Percentiles rank a stretch among this genome's conserved stretches.
Conservation (phyloP, 2,329 filamentous ascomycete species). For the Kalaharituber pfeilii region DNA sequence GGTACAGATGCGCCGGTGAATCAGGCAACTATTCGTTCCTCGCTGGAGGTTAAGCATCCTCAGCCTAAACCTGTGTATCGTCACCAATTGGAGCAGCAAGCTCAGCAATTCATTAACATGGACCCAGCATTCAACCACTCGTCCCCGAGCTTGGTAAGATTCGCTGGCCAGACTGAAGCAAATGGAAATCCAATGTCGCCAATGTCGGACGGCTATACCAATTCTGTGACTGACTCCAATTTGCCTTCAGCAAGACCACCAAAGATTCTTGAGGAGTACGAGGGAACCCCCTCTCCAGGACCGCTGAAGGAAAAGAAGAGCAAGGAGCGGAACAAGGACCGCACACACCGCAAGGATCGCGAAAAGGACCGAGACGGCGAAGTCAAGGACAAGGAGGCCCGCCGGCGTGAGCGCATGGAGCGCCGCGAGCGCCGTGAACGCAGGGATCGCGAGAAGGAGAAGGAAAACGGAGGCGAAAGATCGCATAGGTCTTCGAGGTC, state of each 20-base stretch:
- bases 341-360: background rate
- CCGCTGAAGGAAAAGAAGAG: slow-evolving; percentile 1
- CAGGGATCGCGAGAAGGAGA: background rate
- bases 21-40: slow-evolving; percentile 21
- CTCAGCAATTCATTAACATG: slow-evolving; percentile 12
- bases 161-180: background rate
- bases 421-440: background rate
- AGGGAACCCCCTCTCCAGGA: background rate
- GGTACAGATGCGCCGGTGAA: slow-evolving; percentile 21
- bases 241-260: background rate
- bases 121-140: background rate
- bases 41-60: slow-evolving; percentile 23
- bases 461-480: background rate
- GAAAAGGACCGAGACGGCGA: background rate
- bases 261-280: background rate
- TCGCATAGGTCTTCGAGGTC: background rate
- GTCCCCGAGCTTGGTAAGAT: background rate
- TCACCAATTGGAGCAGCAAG: slow-evolving; percentile 20
- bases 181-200: background rate
- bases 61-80: slow-evolving; percentile 20
- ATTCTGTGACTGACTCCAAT: background rate
- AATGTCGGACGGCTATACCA: background rate
- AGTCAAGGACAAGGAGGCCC: background rate
- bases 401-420: background rate
- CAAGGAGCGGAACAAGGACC: background rate